These are phyloP conservation scores for Stevia rebaudiana DNA, from an alignment of 140 eudicot genomes.

Conservation along the genomic window DNA sequence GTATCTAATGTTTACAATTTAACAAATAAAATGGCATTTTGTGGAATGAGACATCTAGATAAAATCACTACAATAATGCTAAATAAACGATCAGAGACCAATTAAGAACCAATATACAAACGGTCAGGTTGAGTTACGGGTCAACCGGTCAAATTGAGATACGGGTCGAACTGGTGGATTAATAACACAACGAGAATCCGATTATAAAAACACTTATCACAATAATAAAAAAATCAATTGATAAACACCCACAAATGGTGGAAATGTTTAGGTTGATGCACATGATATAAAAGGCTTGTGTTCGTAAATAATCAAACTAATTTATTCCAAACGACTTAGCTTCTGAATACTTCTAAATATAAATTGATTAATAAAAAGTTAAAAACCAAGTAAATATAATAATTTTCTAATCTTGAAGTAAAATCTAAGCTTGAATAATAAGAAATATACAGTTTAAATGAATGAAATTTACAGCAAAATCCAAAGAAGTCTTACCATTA, in stretches of 20 bases:
- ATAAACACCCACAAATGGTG: too few relatives aligned
- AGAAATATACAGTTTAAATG: constrained; percentile 29
- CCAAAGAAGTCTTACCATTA: constrained; percentile 2
- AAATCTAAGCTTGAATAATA: constrained; percentile 20
- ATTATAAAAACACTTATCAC: too few relatives aligned
- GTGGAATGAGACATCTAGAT: too few relatives aligned
- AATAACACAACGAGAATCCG: too few relatives aligned
- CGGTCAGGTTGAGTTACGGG: too few relatives aligned
- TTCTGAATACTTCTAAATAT: background rate
- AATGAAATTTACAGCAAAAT: constrained; percentile 29
- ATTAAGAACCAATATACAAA: too few relatives aligned
- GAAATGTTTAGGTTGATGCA: background rate
- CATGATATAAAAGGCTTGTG: constrained; percentile 14
- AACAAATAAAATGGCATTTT: too few relatives aligned
- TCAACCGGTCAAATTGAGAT: too few relatives aligned
- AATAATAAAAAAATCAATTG: background rate
- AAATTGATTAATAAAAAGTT: background rate
- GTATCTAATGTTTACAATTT: background rate
- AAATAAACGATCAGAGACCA: too few relatives aligned
- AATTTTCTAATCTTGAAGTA: constrained; percentile 14
- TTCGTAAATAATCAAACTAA: constrained; percentile 19
- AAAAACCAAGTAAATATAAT: constrained; percentile 10
- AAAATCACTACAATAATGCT: too few relatives aligned
- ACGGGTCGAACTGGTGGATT: too few relatives aligned
- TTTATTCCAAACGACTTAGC: constrained; percentile 14